These are phyloP conservation scores for Boletus reticulatus DNA, from an alignment of 768 basidiomycete species.

Conservation along the genomic window DNA sequence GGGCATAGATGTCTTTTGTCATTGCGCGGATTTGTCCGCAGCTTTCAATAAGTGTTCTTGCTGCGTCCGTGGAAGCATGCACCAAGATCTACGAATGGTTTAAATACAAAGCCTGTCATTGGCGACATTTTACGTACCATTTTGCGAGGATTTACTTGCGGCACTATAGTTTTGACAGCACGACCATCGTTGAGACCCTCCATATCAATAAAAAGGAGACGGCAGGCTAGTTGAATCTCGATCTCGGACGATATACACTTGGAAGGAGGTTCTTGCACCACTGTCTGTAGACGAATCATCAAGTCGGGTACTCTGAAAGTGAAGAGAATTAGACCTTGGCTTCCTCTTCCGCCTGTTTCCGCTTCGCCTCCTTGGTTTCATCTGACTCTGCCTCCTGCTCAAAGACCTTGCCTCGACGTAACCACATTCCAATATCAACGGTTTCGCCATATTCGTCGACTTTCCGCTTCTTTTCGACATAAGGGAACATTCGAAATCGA, in stretches of 20 bases:
- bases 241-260: conserved; percentile 80
- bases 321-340: conserved; percentile 48
- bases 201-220: conserved; percentile 90
- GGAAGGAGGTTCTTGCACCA: conserved; percentile 80
- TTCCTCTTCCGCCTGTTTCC: conserved; percentile 70
- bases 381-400: conserved; percentile 89
- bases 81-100: conserved; percentile 71
- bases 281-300: conserved; percentile 48
- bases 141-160: conserved; percentile 94
- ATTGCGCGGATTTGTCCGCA: conserved; percentile 83
- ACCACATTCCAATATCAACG: conserved; percentile 94
- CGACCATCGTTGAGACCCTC: conserved; percentile 97
- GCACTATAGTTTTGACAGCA: conserved; percentile 94
- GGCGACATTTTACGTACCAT: conserved; percentile 53
- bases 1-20: conserved; percentile 91
- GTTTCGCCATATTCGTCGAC: conserved; percentile 97
- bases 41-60: conserved; percentile 72
- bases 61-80: conserved; percentile 66
- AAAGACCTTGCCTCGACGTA: conserved; percentile 85
- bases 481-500: conserved; percentile 96
- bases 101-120: neutral
- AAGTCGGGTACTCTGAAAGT: neutral
- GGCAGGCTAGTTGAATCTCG: conserved; percentile 80
- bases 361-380: conserved; percentile 70
- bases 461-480: conserved; percentile 86